Percentiles rank a stretch among this genome's conserved stretches.
Conservation (phyloP, 495 filamentous ascomycete genomes). For the Penicillium pulvis region DNA sequence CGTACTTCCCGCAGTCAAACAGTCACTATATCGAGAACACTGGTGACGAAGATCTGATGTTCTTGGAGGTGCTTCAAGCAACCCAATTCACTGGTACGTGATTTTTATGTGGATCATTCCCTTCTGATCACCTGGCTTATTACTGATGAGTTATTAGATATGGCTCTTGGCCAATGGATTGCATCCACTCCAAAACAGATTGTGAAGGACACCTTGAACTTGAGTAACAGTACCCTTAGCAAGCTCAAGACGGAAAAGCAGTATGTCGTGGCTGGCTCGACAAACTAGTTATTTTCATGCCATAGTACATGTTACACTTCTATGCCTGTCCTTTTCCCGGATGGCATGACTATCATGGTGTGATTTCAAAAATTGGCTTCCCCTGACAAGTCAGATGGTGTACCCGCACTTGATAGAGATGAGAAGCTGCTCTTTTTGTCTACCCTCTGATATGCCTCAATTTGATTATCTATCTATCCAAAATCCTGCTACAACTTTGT, state of each 20-base stretch:
- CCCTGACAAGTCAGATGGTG: no score
- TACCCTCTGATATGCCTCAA: no score
- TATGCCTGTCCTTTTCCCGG: no score
- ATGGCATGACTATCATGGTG: no score
- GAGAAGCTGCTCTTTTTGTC: no score
- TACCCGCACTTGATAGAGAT: no score
- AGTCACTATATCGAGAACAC: slow-evolving; percentile 78
- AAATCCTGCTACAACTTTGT: no score
- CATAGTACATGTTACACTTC: not conserved
- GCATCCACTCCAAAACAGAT: slow-evolving; percentile 64
- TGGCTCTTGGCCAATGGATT: slow-evolving; percentile 66
- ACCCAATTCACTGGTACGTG: slow-evolving; percentile 57
- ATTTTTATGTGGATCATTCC: not conserved
- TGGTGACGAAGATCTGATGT: slow-evolving; percentile 65
- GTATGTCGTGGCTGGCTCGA: slow-evolving; percentile 52
- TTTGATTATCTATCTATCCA: no score
- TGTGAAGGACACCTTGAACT: slow-evolving; percentile 62
- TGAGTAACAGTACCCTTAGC: slow-evolving; percentile 56
- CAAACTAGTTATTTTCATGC: not conserved
- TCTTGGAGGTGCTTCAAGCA: slow-evolving; percentile 71
- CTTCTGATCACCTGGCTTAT: not conserved
- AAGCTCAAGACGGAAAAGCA: slow-evolving; percentile 63
- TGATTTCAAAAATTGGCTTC: no score
- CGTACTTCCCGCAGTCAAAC: slow-evolving; percentile 63
- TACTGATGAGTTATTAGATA: slow-evolving; percentile 39